These are phyloP conservation scores for Nicotiana tomentosiformis DNA, from an alignment of 257 asterid genomes.

Conservation along the genomic window DNA sequence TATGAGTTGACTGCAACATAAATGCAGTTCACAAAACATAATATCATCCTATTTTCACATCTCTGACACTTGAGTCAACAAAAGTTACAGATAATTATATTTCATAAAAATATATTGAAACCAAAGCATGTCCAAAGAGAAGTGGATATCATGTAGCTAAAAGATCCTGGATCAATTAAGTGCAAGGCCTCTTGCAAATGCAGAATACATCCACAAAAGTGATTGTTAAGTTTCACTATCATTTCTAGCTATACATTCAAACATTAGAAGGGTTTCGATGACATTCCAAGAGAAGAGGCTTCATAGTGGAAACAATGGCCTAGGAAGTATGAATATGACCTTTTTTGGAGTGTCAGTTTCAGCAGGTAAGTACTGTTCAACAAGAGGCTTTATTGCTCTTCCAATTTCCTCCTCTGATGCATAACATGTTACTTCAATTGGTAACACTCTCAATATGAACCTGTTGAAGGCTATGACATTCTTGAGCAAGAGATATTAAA, in stretches of 20 bases:
- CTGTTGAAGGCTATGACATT: conserved; percentile 36
- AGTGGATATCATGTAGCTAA: neutral
- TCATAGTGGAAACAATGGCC: neutral
- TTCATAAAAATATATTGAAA: neutral
- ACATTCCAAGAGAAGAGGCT: neutral
- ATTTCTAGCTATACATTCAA: neutral
- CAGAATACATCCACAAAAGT: neutral
- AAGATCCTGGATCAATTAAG: neutral
- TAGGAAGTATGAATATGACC: conserved; percentile 31
- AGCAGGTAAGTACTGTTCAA: conserved; percentile 61
- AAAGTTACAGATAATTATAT: neutral
- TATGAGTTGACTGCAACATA: neutral
- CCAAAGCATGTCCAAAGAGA: neutral
- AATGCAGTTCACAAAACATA: neutral
- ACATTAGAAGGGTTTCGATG: neutral
- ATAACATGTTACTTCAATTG: conserved; percentile 84
- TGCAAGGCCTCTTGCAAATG: neutral
- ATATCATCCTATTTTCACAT: neutral
- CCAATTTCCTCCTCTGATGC: conserved; percentile 90
- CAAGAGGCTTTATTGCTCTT: conserved; percentile 67
- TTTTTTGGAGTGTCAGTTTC: conserved; percentile 67
- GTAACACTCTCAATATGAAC: conserved; percentile 82
- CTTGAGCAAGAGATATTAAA: conserved; percentile 10
- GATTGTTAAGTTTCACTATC: neutral
- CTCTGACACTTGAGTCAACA: neutral